A percentile compares a stretch with the other conserved stretches of the same genome.
Evolutionary conservation across 441 rosid genomes (phyloP).

Genomic region (Croton setiger): DNA sequence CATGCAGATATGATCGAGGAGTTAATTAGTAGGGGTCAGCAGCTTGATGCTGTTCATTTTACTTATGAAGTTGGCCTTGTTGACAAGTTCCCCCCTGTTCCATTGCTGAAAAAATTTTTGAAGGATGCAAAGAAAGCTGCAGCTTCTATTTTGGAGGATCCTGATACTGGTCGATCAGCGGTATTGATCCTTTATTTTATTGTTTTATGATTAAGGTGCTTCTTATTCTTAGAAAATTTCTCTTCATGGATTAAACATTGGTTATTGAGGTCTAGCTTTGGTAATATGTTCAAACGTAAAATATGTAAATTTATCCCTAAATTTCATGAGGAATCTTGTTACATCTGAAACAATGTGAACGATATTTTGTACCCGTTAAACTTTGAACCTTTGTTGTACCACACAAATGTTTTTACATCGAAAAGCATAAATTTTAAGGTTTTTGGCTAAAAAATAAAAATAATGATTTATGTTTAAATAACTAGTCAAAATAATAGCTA

Average conservation of each 20-base stretch:
- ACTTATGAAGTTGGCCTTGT: conserved; percentile 89
- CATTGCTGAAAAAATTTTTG: conserved; percentile 74
- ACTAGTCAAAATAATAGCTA: too few species aligned
- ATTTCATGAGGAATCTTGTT: too few species aligned
- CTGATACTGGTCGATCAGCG: conserved; percentile 78
- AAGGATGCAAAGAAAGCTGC: conserved; percentile 91
- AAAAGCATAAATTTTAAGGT: too few species aligned
- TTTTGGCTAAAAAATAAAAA: too few species aligned
- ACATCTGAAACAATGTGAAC: too few species aligned
- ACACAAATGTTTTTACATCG: too few species aligned
- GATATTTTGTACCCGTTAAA: too few species aligned
- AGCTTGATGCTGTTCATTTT: conserved; percentile 97
- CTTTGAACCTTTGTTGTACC: too few species aligned
- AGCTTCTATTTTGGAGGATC: conserved; percentile 75
- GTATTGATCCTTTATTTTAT: conserved; percentile 28
- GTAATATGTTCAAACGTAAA: not conserved
- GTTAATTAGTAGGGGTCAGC: conserved; percentile 83
- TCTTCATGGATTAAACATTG: not conserved
- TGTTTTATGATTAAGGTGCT: not conserved
- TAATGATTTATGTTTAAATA: too few species aligned
- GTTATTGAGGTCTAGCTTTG: conserved; percentile 6
- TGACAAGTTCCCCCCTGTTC: conserved; percentile 80
- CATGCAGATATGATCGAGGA: conserved; percentile 68
- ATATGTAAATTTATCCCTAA: too few species aligned
- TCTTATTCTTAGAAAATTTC: not conserved